phyloP scores from a whole-genome alignment of 176 grass and related monocot species.

The Saccharum officinarum region DNA sequence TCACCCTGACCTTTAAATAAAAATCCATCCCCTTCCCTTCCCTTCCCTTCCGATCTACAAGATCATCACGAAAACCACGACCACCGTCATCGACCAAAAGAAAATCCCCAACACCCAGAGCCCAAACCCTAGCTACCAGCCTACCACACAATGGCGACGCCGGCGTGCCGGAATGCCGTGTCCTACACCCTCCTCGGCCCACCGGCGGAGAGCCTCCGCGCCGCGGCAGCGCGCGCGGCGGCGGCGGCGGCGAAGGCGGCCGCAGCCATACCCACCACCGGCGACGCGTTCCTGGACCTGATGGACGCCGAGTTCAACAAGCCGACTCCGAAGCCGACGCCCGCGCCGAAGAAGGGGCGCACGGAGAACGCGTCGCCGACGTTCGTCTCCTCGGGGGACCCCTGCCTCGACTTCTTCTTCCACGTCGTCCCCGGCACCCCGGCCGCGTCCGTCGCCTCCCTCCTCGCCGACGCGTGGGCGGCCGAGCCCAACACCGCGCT shows the following conservation, averaged over 20 bases:
- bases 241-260: background rate
- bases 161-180: background rate
- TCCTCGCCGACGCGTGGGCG: slow-evolving; percentile 47
- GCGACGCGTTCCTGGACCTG: background rate
- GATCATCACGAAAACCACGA: background rate
- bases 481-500: slow-evolving; percentile 42
- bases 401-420: slow-evolving; percentile 83
- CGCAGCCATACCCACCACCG: background rate
- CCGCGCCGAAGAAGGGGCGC: background rate
- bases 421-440: slow-evolving; percentile 46
- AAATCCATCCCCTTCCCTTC: background rate
- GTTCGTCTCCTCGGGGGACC: slow-evolving; percentile 44
- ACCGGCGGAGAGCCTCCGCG: slow-evolving; percentile 4
- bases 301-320: background rate
- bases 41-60: background rate
- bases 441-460: slow-evolving; percentile 5
- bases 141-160: slow-evolving; percentile 17
- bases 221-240: background rate
- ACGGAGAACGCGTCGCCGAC: slow-evolving; percentile 25
- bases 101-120: background rate
- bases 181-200: slow-evolving; percentile 40
- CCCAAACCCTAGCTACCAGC: background rate
- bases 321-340: background rate
- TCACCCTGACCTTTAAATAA: background rate
- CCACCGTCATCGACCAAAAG: background rate